Base-by-base conservation (phyloP, 2,329 filamentous ascomycete genomes). In the Scedosporium boydii region DNA sequence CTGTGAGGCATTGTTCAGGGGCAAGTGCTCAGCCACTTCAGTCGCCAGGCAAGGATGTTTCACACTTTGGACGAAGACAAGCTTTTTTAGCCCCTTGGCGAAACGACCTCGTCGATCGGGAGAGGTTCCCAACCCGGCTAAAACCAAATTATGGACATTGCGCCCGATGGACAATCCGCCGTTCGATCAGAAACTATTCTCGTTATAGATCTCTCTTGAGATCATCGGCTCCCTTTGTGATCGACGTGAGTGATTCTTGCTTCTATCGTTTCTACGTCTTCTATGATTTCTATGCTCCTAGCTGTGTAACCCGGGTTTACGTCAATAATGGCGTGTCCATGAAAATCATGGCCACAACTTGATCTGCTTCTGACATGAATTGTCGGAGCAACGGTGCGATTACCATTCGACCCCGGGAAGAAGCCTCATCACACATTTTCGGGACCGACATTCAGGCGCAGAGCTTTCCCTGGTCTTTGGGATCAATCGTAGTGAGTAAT, bases 261-360 rank as follows among this genome's bases (percentile, higher is more conserved):
- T 38, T 38, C 34, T 12, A 38, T 14, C 51, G 5, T 9, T 55
- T 29, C 23, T 55, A 23, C 18, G 4, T 26, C 21, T 9, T 27
- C 23, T 55, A 23, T 2, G 6, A 9, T 10, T 9, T 27, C 12
- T 23, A 23, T 26, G 21, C 51, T 23, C 23, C 4, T 55, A 16
- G 29, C 51, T 27, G 51, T 55, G 51, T 55, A 23, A 55, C 51
- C 51, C 51, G 51, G 51, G 51, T 55, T 55, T 55, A 55, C 51
- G 51, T 55, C 51, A 55, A 55, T 26, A 27, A 23, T 55, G 51
- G 23, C 51, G 23, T 55, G 51, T 27, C 23, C 18, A 6, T 26
- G 51, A 10, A 23, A 55, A 55, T 55, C 51, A 18, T 55, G 23
- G 23, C 51, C 21, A 23, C 18, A 55, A 55, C 1, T 14, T 18